phyloP scores from a whole-genome alignment of 2,329 filamentous ascomycete species.

The Meredithiella fracta region DNA sequence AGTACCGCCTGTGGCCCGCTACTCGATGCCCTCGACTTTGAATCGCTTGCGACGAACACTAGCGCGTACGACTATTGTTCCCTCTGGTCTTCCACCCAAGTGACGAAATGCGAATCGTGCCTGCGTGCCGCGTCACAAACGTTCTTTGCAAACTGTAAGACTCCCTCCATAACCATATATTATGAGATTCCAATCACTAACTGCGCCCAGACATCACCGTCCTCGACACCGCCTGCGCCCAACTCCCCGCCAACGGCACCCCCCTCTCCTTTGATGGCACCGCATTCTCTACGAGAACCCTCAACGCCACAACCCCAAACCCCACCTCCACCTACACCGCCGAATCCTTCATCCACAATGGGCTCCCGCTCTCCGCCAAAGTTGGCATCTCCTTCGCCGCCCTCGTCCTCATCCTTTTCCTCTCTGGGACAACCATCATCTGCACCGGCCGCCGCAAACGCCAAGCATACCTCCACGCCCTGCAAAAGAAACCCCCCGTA shows the following conservation, averaged over 20 bases:
- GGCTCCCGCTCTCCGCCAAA: conserved; percentile 36
- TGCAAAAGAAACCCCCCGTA: conserved; percentile 22
- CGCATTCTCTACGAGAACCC: conserved; percentile 31
- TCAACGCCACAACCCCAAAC: conserved; percentile 35
- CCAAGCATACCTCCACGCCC: conserved; percentile 32
- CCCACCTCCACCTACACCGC: conserved; percentile 25
- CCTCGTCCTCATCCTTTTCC: conserved; percentile 30
- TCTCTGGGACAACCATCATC: conserved; percentile 36
- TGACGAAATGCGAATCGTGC: conserved; percentile 32
- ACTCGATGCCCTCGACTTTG: conserved; percentile 29
- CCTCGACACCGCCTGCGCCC: conserved; percentile 39
- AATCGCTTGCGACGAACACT: conserved; percentile 30
- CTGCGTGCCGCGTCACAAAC: conserved; percentile 23
- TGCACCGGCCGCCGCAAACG: conserved; percentile 40
- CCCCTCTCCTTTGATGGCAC: conserved; percentile 34
- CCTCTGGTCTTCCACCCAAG: conserved; percentile 26
- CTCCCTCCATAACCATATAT: not conserved
- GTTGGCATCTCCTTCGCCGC: conserved; percentile 41
- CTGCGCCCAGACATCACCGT: conserved; percentile 28
- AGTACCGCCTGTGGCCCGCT: conserved; percentile 39
- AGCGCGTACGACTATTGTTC: conserved; percentile 39
- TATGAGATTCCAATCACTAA: not conserved
- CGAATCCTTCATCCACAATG: conserved; percentile 26
- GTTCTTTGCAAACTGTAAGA: conserved; percentile 39
- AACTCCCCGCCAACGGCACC: conserved; percentile 30